Base-by-base conservation (phyloP, 2,329 filamentous ascomycete genomes). In the Trichophyton rubrum region DNA sequence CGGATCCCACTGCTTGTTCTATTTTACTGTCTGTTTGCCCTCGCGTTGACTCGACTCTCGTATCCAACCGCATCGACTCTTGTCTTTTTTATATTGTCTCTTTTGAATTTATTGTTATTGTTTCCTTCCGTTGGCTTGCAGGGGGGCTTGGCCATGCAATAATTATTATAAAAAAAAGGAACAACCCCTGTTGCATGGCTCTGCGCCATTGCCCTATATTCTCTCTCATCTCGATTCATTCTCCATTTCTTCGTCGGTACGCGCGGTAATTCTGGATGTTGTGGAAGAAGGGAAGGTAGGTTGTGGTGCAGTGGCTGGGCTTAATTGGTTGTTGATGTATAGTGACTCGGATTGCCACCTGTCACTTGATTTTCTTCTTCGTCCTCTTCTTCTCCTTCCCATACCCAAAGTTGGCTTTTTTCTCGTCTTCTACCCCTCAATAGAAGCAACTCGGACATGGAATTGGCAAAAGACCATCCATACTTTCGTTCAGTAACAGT, bases 251-350 rank as follows among this genome's bases (percentile, higher is more conserved):
- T 15, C 13, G 11, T 49, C 45, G 45, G 45, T 27, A 24, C 45
- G 3, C 45, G 43, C 20, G 45, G 45, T 49, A 24, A 22, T 27
- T 49, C 24, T 11, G 45, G 45, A 38, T 13, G 33, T 38, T 3
- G 33, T 38, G 33, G 27, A 13, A 9, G 33, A 13, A 38, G 11
- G 11, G 9, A 2, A 38, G 45, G 24, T 4, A 24, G 20, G 13
- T 13, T 22, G 20, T 43, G 40, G 45, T 49, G 45, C 45, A 13
- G 45, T 22, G 43, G 43, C 17, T 49, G 20, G 45, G 45, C 45
- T 49, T 49, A 49, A 55, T 55, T 55, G 49, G 49, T 20, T 55
- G 40, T 38, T 38, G 11, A 38, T 43, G 49, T 55, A 55, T 55
- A 35, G 27, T 35, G 49, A 55, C 49, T 15, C 49, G 49, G 49